Conservation (phyloP, 2,329 filamentous ascomycete genomes). For the Colletotrichum sp. region DNA sequence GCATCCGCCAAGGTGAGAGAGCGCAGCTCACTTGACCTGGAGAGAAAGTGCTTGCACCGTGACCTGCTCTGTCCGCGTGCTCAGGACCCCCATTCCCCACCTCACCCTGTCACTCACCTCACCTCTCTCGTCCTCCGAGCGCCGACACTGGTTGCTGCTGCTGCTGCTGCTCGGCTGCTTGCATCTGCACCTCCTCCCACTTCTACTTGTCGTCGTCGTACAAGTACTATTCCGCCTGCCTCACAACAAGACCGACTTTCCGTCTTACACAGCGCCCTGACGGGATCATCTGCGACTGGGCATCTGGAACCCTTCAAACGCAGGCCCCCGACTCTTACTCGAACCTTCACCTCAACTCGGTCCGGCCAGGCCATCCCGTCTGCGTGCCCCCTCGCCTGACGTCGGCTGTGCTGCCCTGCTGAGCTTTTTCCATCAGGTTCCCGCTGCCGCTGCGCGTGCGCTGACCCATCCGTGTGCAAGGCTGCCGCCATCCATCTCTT, state of each 20-base stretch:
- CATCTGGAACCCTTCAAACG: not conserved
- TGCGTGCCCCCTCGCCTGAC: not conserved
- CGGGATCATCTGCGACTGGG: not conserved
- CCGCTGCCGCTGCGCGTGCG: not conserved
- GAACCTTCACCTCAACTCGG: not conserved
- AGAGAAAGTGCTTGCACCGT: not conserved
- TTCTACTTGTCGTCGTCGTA: not conserved
- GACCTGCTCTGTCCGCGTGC: conserved; percentile 19
- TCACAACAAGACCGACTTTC: not conserved
- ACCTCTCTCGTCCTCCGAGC: not conserved
- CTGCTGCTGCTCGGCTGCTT: not conserved
- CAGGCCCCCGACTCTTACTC: not conserved
- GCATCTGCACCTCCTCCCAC: not conserved
- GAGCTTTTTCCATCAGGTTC: not conserved
- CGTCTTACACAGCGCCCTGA: not conserved
- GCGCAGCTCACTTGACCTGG: conserved; percentile 19
- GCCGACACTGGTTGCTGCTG: not conserved
- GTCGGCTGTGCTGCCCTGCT: not conserved
- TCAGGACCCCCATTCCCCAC: conserved; percentile 7
- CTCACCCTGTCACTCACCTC: not conserved
- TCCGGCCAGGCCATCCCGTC: not conserved
- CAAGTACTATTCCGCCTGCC: not conserved
- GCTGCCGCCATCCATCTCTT: not conserved
- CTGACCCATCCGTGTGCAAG: conserved; percentile 9
- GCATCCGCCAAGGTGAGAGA: not conserved